Conservation (phyloP, 352 stramenopile genomes). For the Stephanocyclus meneghinianus region DNA sequence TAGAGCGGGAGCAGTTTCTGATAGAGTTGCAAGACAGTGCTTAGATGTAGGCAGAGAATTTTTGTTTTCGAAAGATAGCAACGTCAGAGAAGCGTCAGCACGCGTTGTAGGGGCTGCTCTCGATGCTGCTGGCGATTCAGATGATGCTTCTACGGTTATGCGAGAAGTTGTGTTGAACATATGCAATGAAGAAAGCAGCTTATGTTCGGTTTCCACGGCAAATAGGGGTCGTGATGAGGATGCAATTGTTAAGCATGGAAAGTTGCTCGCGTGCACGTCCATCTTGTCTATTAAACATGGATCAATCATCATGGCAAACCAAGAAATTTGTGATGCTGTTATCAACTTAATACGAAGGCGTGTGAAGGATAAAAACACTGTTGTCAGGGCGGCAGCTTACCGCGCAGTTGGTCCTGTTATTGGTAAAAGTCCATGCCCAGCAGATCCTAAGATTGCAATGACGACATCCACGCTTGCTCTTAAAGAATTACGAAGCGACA, state of each 20-base stretch:
- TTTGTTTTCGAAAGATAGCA: slow-evolving; percentile 33
- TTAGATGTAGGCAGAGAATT: slow-evolving; percentile 35
- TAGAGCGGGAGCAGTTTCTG: slow-evolving; percentile 30
- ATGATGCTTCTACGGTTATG: slow-evolving; percentile 40
- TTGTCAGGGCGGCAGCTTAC: slow-evolving; percentile 45
- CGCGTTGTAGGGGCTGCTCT: slow-evolving; percentile 34
- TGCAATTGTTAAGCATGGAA: slow-evolving; percentile 40
- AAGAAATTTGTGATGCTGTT: slow-evolving; percentile 41
- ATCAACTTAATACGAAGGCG: slow-evolving; percentile 31
- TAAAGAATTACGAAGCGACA: slow-evolving; percentile 42
- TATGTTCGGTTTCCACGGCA: slow-evolving; percentile 8
- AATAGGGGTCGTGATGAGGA: slow-evolving; percentile 10
- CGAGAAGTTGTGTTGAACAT: slow-evolving; percentile 43
- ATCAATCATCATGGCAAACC: slow-evolving; percentile 29
- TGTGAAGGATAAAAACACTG: slow-evolving; percentile 35
- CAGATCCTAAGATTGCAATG: slow-evolving; percentile 19
- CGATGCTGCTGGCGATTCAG: slow-evolving; percentile 37
- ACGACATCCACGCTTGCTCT: slow-evolving; percentile 19
- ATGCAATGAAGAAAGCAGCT: slow-evolving; percentile 24
- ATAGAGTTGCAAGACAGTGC: slow-evolving; percentile 35
- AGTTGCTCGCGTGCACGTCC: slow-evolving; percentile 32
- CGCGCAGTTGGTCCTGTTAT: slow-evolving; percentile 39
- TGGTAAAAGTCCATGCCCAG: slow-evolving; percentile 24
- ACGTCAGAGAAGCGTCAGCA: slow-evolving; percentile 36
- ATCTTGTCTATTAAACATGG: slow-evolving; percentile 42